Percentiles rank a stretch among this genome's conserved stretches.
Conservation (phyloP, 495 filamentous ascomycete species). For the Penicillium maclennaniae region DNA sequence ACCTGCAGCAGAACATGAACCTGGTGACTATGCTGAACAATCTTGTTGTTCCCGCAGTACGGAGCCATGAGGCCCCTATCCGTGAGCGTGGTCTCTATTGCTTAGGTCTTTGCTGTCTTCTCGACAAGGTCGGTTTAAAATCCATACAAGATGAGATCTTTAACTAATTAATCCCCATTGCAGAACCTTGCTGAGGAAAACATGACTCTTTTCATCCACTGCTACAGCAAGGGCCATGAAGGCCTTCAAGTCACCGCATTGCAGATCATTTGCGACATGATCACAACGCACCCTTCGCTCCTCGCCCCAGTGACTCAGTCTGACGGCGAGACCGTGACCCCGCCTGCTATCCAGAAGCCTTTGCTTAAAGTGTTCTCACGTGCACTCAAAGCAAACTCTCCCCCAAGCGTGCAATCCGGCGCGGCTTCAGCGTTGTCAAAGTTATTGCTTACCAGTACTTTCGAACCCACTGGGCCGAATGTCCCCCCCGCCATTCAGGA, state of each 20-base stretch:
- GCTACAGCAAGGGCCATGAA: constrained; percentile 88
- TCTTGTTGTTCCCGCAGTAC: constrained; percentile 88
- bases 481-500: constrained; percentile 46
- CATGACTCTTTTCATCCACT: constrained; percentile 89
- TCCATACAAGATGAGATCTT: not conserved
- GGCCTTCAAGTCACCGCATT: constrained; percentile 83
- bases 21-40: constrained; percentile 95
- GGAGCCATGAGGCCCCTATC: constrained; percentile 88
- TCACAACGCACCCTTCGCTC: constrained; percentile 78
- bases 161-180: constrained; percentile 9
- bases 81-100: constrained; percentile 86
- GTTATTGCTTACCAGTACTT: constrained; percentile 65
- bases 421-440: constrained; percentile 81
- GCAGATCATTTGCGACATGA: constrained; percentile 90
- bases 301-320: constrained; percentile 48
- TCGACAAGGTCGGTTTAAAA: constrained; percentile 63
- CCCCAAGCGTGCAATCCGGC: constrained; percentile 73
- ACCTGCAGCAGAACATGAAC: constrained; percentile 79
- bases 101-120: constrained; percentile 83
- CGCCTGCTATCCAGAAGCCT: constrained; percentile 49
- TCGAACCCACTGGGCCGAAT: constrained; percentile 41
- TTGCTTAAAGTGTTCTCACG: constrained; percentile 75
- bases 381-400: constrained; percentile 64
- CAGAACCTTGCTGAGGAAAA: constrained; percentile 87
- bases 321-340: constrained; percentile 38